Evolutionary conservation across 495 filamentous ascomycete species (phyloP), one percentile per base, ranked within the genome.

Genomic region (Aspergillus cavernicola): DNA sequence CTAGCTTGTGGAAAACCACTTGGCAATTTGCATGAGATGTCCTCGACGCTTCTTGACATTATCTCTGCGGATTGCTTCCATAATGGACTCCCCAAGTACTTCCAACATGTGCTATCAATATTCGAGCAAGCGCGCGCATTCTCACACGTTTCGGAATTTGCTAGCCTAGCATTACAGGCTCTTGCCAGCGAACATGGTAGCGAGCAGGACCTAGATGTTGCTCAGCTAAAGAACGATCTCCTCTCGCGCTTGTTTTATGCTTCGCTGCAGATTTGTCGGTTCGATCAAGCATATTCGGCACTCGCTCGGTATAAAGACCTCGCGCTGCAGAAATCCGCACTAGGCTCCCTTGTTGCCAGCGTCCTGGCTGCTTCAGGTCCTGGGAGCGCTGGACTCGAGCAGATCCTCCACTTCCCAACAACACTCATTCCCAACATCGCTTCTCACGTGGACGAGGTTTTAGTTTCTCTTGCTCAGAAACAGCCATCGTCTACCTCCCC

Each of bases 211-310:
- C 47, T 60, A 2, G 66, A 76, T 35, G 70, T 72, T 57, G 29
- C 54, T 18, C 59, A 50, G 44, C 53, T 69, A 37, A 65, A 62
- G 48, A 83, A 78, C 1, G 89, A 95, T 50, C 78, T 96, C 55
- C 85, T 92, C 19, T 82, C 80, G 23, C 86, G 90, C 22, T 79
- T 95, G 3, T 98, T 97, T 77, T 83, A 81, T 51, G 86, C 90
- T 16, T 83, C 87, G 9, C 68, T 92, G 28, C 78, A 87, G 55
- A 89, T 83, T 32, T 86, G 81, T 23, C 81, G 87, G 46, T 96
- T 88, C 58, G 84, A 89, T 41, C 77, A 89, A 32, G 93, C 93
- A 0, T 92, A 92, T 66, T 83, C 85, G 2, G 87, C 89, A 0
- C 74, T 97, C 26, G 77, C 82, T 13, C 76, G 82, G 33, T 85